phyloP scores from a whole-genome alignment of 306 rosid genomes.

The Glycine latifolia region DNA sequence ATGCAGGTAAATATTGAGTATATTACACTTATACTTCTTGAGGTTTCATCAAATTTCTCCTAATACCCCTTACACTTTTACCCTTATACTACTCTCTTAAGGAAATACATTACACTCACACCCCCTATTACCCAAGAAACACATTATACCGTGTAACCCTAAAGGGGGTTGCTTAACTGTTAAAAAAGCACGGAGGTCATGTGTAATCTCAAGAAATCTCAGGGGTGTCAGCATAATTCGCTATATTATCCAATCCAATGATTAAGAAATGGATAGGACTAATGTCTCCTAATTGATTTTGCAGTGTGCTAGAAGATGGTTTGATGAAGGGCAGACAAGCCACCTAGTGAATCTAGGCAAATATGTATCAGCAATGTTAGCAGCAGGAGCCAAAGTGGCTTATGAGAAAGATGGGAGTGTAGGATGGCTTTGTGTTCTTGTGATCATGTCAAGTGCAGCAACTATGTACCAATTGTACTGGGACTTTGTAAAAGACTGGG shows the following conservation, averaged over 20 bases:
- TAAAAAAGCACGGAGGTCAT: neutral
- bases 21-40: neutral
- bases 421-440: constrained; percentile 91
- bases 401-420: constrained; percentile 78
- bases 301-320: constrained; percentile 96
- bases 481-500: constrained; percentile 99
- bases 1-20: constrained; percentile 74
- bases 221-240: neutral
- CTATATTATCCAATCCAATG: neutral
- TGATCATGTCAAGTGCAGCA: constrained; percentile 88
- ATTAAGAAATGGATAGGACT: constrained; percentile 30
- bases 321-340: constrained; percentile 92
- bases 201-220: neutral
- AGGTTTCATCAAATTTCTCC: neutral
- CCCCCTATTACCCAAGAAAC: neutral
- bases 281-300: constrained; percentile 28
- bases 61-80: neutral
- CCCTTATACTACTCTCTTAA: neutral
- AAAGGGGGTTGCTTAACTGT: neutral
- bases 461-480: constrained; percentile 96
- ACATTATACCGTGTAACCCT: neutral
- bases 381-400: constrained; percentile 98
- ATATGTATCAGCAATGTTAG: constrained; percentile 97
- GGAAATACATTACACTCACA: neutral
- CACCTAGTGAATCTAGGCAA: constrained; percentile 92